Base-by-base conservation (phyloP, 768 basidiomycete genomes). In the Suillus americanus region DNA sequence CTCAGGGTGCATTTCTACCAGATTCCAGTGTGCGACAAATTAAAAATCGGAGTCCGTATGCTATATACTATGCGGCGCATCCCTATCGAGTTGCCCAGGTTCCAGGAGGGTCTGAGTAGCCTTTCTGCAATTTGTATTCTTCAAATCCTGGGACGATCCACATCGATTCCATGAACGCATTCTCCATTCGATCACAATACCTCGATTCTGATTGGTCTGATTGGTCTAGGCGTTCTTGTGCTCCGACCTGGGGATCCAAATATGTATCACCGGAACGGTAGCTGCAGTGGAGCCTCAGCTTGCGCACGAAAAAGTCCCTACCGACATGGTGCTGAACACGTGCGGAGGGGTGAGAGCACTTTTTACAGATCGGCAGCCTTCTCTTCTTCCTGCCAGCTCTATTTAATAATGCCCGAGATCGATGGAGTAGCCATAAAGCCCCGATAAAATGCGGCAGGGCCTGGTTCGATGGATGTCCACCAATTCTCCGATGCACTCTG, bases 401-500 rank as follows among this genome's bases (percentile, higher is more conserved):
- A 25, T 37, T 12, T 7, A 62, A 54, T 63, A 30, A 63, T 37
- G 5, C 10, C 56, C 56, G 38, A 3, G 23, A 23, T 57, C 28
- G 14, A 30, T 57, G 23, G 37, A 57, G 9, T 25, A 40, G 16
- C 38, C 25, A 28, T 38, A 33, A 64, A 46, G 37, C 33, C 12
- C 30, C 4, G 2, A 53, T 53, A 53, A 51, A 53, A 53, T 25
- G 20, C 51, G 48, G 18, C 55, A n/a, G 25, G 20, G n/a, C 28
- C 7, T 61, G 54, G 13, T 28, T 61, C 33, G 35, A 40, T 23
- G 6, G 3, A 37, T 18, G 16, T 62, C 18, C 37, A n/a, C 55
- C 4, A 28, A 12, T 18, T 41, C 41, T 28, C 40, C 5, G 9
- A 59, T 59, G 57, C 30, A 65, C 68, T 62, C 64, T 53, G 48